Percentiles rank a stretch among this genome's conserved stretches.
phyloP scores from a whole-genome alignment of 441 rosid genomes.

The Euphorbia schlechtendalii region DNA sequence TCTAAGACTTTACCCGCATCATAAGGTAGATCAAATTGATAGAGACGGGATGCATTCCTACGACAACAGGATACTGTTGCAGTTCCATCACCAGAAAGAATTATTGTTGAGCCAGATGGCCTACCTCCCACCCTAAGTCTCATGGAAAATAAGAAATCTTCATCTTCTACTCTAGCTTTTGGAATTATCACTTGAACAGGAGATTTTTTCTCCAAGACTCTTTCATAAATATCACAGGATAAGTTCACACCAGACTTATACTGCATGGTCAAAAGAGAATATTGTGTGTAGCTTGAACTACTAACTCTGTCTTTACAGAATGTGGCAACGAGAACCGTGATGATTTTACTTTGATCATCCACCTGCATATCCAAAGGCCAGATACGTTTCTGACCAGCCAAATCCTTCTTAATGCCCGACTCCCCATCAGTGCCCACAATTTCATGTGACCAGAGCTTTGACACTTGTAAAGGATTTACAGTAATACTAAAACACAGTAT shows the following conservation, averaged over 20 bases:
- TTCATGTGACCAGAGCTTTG: slow-evolving; percentile 79
- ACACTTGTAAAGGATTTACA: slow-evolving; percentile 38
- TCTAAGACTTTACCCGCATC: slow-evolving; percentile 95
- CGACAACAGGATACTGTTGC: slow-evolving; percentile 78
- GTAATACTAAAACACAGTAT: slow-evolving; percentile 56
- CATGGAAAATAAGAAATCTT: slow-evolving; percentile 81
- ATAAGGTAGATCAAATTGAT: slow-evolving; percentile 88
- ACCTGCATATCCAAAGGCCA: slow-evolving; percentile 91
- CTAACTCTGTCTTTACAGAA: slow-evolving; percentile 79
- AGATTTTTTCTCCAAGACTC: slow-evolving; percentile 75
- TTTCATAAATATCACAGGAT: slow-evolving; percentile 37
- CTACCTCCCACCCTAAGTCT: slow-evolving; percentile 78
- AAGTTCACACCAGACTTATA: slow-evolving; percentile 45
- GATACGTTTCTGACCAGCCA: slow-evolving; percentile 90
- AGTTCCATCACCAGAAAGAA: slow-evolving; percentile 92
- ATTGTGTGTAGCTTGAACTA: slow-evolving; percentile 80
- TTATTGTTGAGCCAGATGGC: slow-evolving; percentile 77
- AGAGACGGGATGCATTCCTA: slow-evolving; percentile 64
- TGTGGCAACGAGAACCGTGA: slow-evolving; percentile 83
- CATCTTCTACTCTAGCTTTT: slow-evolving; percentile 92
- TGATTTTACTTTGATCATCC: slow-evolving; percentile 68
- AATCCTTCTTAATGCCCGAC: slow-evolving; percentile 75
- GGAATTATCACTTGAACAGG: slow-evolving; percentile 94
- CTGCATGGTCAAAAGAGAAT: slow-evolving; percentile 83
- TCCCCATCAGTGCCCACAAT: slow-evolving; percentile 80